Evolutionary conservation across 345 rosid species (phyloP).

Genomic region (Syzygium aqueum): DNA sequence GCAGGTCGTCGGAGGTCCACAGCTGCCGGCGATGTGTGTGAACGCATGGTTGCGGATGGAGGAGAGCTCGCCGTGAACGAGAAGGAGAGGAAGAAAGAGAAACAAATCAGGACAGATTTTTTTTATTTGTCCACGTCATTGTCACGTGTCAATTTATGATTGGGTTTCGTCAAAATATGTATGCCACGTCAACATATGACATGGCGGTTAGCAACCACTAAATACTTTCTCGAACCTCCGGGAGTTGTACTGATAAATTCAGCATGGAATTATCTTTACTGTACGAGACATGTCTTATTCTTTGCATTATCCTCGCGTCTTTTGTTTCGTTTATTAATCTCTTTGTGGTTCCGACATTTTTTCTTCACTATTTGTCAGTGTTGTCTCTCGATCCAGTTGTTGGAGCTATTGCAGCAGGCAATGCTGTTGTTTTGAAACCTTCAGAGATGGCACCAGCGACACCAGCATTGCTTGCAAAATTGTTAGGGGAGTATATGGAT

Average conservation of each 20-base stretch:
- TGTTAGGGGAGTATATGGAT: constrained; percentile 62
- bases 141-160: too few species aligned
- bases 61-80: too few species aligned
- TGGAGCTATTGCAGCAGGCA: constrained; percentile 97
- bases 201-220: too few species aligned
- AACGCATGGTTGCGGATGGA: too few species aligned
- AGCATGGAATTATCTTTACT: constrained; percentile 88
- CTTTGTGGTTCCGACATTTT: background rate
- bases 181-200: too few species aligned
- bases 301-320: background rate
- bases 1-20: too few species aligned
- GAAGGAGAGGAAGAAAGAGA: too few species aligned
- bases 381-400: constrained; percentile 85
- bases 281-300: constrained; percentile 22
- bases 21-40: too few species aligned
- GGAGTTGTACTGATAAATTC: constrained; percentile 87
- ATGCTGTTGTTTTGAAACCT: constrained; percentile 83
- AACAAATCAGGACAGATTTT: background rate
- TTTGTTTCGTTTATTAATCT: background rate
- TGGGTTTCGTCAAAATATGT: too few species aligned
- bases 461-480: constrained; percentile 55
- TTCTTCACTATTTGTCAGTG: constrained; percentile 28
- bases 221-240: constrained; percentile 40
- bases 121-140: too few species aligned
- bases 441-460: constrained; percentile 85